Conservation (phyloP, 805 yeast species). For the Zygoascus ofunaensis region DNA sequence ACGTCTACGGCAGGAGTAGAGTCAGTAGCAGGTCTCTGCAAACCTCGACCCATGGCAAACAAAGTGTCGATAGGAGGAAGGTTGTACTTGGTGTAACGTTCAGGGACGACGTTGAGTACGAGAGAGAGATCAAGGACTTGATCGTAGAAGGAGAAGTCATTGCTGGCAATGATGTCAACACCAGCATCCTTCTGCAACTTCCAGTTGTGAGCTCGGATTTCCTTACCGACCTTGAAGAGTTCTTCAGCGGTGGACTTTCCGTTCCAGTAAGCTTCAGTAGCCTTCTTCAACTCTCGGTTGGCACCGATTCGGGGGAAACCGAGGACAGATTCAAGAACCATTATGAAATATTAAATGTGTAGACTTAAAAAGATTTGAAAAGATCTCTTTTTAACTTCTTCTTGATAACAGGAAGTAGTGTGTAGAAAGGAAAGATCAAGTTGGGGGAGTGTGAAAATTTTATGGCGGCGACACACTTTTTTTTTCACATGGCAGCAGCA, state of each 20-base stretch:
- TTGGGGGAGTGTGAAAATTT: constrained; percentile 4
- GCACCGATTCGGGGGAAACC: constrained; percentile 99
- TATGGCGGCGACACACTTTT: too few species aligned
- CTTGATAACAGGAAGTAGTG: neutral
- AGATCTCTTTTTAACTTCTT: neutral
- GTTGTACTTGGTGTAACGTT: constrained; percentile 87
- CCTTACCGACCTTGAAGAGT: constrained; percentile 85
- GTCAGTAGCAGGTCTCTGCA: constrained; percentile 92
- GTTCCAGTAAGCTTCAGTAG: constrained; percentile 98
- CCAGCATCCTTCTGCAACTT: constrained; percentile 95
- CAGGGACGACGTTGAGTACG: constrained; percentile 92
- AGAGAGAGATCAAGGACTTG: constrained; percentile 90
- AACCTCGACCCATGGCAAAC: constrained; percentile 99
- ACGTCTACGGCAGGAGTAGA: constrained; percentile 87
- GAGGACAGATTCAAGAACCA: constrained; percentile 95
- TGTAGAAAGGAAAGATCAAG: neutral
- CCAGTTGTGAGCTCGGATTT: constrained; percentile 95
- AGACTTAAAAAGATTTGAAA: neutral
- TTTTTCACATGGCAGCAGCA: neutral
- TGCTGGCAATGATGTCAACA: constrained; percentile 93
- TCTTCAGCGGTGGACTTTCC: constrained; percentile 87
- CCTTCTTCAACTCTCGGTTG: constrained; percentile 97
- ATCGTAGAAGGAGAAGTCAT: constrained; percentile 97
- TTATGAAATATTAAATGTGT: constrained; percentile 23
- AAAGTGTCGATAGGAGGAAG: constrained; percentile 83